phyloP scores from a whole-genome alignment of 495 filamentous ascomycete genomes.

The Xylaria sp. region DNA sequence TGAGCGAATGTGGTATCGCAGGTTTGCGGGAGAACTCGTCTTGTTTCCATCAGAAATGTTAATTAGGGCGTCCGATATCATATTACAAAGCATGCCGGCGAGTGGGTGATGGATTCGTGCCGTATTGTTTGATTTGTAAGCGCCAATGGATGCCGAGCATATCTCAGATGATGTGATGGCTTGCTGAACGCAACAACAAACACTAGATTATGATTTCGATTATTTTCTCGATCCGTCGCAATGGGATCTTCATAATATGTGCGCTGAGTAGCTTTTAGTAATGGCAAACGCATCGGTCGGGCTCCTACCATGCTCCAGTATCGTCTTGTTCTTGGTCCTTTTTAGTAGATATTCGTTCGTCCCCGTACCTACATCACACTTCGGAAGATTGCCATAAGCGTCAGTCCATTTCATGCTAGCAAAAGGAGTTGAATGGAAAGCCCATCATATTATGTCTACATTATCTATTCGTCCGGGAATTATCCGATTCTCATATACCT shows the following conservation, averaged over 20 bases:
- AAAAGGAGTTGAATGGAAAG: background rate
- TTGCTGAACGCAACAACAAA: background rate
- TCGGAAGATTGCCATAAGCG: too few relatives aligned
- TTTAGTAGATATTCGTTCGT: too few relatives aligned
- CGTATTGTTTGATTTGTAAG: slow-evolving; percentile 10
- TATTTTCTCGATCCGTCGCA: background rate
- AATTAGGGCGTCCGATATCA: too few relatives aligned
- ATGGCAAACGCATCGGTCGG: background rate
- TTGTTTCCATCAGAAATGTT: background rate
- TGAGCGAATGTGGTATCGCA: background rate
- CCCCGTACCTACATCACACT: too few relatives aligned
- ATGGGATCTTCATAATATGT: background rate
- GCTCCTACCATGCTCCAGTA: background rate
- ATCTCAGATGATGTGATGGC: background rate
- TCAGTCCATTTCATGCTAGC: too few relatives aligned
- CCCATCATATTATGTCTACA: background rate
- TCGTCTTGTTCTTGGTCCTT: too few relatives aligned
- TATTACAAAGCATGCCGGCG: background rate
- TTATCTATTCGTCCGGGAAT: background rate
- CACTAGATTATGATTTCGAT: background rate
- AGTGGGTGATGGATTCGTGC: background rate
- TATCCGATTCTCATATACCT: too few relatives aligned
- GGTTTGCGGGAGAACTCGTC: background rate
- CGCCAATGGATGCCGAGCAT: background rate
- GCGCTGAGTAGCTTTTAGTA: background rate